Conservation (phyloP, 305 asterid species). For the Fraxinus sp. region DNA sequence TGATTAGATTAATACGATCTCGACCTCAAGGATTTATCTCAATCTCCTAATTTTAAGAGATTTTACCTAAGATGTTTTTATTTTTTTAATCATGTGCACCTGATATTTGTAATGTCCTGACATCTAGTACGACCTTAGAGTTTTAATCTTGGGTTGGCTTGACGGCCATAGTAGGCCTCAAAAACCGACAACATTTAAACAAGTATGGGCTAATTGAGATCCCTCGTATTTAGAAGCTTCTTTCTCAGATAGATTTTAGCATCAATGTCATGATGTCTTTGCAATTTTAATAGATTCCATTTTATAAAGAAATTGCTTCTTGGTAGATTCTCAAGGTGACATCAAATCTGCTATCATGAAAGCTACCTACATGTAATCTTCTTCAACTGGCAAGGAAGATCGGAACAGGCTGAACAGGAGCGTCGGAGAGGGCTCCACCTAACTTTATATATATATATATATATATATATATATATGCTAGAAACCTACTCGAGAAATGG, state of each 20-base stretch:
- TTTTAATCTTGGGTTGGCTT: not conserved
- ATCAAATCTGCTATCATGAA: not conserved
- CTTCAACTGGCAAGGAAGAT: too few relatives aligned
- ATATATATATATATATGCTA: too few relatives aligned
- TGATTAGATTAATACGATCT: not conserved
- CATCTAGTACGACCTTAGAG: not conserved
- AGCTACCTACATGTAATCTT: not conserved
- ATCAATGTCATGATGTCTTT: too few relatives aligned
- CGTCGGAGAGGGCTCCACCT: too few relatives aligned
- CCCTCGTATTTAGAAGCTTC: not conserved
- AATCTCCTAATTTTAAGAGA: not conserved
- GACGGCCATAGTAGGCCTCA: not conserved
- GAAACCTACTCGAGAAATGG: too few relatives aligned
- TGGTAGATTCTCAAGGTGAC: not conserved
- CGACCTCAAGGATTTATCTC: not conserved
- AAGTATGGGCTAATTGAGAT: not conserved
- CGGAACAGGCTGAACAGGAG: too few relatives aligned
- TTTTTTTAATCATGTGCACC: not conserved
- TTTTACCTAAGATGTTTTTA: not conserved
- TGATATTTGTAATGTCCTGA: not conserved
- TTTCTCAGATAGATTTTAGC: not conserved
- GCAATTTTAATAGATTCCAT: not conserved
- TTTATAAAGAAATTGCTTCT: not conserved
- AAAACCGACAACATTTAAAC: not conserved
- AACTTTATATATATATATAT: too few relatives aligned